phyloP scores from a whole-genome alignment of 495 filamentous ascomycete species.

The Filosporella fistucella region DNA sequence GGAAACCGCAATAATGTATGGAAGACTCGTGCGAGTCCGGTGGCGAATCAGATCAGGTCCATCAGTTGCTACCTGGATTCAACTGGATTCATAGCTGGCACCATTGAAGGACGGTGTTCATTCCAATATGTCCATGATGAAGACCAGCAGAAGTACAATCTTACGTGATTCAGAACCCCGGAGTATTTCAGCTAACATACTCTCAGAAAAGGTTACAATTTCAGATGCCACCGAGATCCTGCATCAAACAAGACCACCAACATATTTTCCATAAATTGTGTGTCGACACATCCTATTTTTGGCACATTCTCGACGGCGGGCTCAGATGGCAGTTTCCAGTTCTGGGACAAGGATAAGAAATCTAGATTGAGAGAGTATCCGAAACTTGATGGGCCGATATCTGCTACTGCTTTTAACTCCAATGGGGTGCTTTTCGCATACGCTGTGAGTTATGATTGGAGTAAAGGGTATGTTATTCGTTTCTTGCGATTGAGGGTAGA shows the following conservation, averaged over 20 bases:
- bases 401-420: conserved; percentile 68
- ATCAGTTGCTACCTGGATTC: conserved; percentile 79
- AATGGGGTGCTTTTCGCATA: conserved; percentile 84
- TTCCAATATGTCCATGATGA: conserved; percentile 84
- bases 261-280: conserved; percentile 81
- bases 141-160: conserved; percentile 34
- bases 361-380: conserved; percentile 78
- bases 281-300: conserved; percentile 79
- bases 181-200: conserved; percentile 11
- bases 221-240: conserved; percentile 83
- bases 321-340: conserved; percentile 79
- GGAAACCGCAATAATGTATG: conserved; percentile 69
- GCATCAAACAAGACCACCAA: conserved; percentile 56
- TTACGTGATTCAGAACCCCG: not conserved
- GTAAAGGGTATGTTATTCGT: conserved; percentile 67
- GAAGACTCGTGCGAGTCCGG: conserved; percentile 72
- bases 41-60: conserved; percentile 80
- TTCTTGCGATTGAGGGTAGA: not conserved
- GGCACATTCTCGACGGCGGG: conserved; percentile 87
- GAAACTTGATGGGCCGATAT: conserved; percentile 70
- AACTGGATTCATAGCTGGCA: conserved; percentile 74
- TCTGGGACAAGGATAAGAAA: conserved; percentile 86
- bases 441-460: conserved; percentile 90
- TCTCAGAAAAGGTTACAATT: conserved; percentile 69
- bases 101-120: conserved; percentile 80